Conservation (phyloP, 1,139 yeast species). For the Nakaseomyces delphensis region DNA sequence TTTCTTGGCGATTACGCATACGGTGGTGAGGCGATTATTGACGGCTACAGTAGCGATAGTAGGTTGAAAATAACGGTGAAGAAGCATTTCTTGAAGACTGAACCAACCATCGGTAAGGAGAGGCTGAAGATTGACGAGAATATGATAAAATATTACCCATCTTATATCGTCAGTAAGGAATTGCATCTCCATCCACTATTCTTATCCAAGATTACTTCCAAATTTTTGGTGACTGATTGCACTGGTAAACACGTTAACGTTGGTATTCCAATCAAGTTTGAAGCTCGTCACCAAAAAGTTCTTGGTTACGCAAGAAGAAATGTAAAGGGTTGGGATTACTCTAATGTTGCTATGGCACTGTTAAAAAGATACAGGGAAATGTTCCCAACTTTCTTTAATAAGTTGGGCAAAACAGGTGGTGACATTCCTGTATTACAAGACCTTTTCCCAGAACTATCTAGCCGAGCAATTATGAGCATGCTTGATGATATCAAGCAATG, state of each 20-base stretch:
- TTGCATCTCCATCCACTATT: constrained; percentile 54
- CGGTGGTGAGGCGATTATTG: constrained; percentile 74
- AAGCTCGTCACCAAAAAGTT: constrained; percentile 69
- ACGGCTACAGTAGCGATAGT: constrained; percentile 45
- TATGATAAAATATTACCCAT: constrained; percentile 54
- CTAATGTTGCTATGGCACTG: constrained; percentile 63
- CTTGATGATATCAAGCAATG: constrained; percentile 44
- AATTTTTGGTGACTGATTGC: constrained; percentile 50
- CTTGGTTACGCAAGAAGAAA: constrained; percentile 72
- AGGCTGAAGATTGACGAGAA: constrained; percentile 50
- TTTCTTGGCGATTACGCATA: constrained; percentile 83
- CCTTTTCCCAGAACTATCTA: constrained; percentile 33
- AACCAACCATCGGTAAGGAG: constrained; percentile 54
- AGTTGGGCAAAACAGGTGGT: constrained; percentile 24
- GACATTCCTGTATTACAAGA: constrained; percentile 38
- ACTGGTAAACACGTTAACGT: constrained; percentile 54
- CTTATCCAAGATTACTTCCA: constrained; percentile 70
- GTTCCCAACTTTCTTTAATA: constrained; percentile 54
- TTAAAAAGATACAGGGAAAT: constrained; percentile 50
- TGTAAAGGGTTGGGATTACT: constrained; percentile 74
- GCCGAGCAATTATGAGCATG: constrained; percentile 38
- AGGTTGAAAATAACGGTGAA: constrained; percentile 48
- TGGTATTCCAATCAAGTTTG: constrained; percentile 82
- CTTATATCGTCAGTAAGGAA: constrained; percentile 55
- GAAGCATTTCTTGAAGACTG: constrained; percentile 43